Base-by-base conservation (phyloP, 371 early-diverging fungal genomes). In the Coemansia sp. region DNA sequence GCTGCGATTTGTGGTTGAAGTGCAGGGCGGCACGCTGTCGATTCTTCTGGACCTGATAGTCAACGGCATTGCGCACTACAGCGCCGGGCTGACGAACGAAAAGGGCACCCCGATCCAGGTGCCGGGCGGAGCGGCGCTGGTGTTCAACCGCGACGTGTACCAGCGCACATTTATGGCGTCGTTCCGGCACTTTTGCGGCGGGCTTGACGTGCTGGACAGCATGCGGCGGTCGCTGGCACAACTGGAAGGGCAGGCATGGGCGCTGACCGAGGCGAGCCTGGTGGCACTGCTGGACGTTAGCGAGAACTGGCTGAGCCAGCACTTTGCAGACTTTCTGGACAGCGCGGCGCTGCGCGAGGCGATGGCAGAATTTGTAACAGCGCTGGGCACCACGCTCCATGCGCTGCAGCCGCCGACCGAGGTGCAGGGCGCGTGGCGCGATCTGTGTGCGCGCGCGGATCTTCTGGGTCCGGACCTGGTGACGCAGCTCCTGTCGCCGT, bases 311-410 rank as follows among this genome's bases (percentile, higher is more conserved):
- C 59, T 87, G 10, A 71, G 78, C 36, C 72, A 81, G 30, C 84
- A 86, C 60, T 81, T 85, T 58, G 78, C 81, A 52, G 91, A 91
- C 64, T 89, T 91, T 68, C 63, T 86, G 11, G 89, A 90, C 51
- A 82, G 85, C 58, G 63, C 82, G 9, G 72, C 80, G 16, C 69
- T 80, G 35, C 76, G 76, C 45, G 77, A 76, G 48, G 50, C 67
- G 3, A 61, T 76, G 70, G 57, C 69, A 1, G 68, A 57, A 47
- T 72, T 78, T 49, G 43, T 77, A 47, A 43, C 39, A 0, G 31
- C 42, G 11, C 57, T 69, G 20, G 57, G 43, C 7, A 30, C 31
- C 6, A 36, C 61, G 2, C 39, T 71, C 20, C 59, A 2, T 26
- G 5, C 33, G 45, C 43, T 31, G 57, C 35, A 16, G 41, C 57